Percentiles rank a stretch among this genome's conserved stretches.
Evolutionary conservation across 2,329 filamentous ascomycete species (phyloP).

Genomic region (Hymenoscyphus scutula): DNA sequence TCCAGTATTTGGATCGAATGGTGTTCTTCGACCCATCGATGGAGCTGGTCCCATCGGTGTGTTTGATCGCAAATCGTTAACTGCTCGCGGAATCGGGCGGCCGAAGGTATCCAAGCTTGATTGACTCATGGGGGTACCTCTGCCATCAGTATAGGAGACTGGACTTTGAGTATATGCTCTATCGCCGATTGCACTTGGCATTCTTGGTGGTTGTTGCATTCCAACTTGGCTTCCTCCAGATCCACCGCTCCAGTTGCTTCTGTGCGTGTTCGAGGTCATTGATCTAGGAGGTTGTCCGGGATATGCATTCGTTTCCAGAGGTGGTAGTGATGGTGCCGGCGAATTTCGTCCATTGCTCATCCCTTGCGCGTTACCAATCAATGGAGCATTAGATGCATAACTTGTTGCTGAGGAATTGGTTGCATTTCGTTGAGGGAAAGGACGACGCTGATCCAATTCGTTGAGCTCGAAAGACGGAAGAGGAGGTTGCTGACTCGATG

Average conservation of each 20-base stretch:
- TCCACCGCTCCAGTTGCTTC: slow-evolving; percentile 25
- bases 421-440: slow-evolving; percentile 45
- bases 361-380: slow-evolving; percentile 57
- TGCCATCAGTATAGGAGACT: slow-evolving; percentile 29
- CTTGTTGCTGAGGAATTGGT: slow-evolving; percentile 59
- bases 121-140: slow-evolving; percentile 15
- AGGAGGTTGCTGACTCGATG: slow-evolving; percentile 37
- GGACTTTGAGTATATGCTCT: slow-evolving; percentile 33
- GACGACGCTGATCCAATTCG: slow-evolving; percentile 51
- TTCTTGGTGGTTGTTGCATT: slow-evolving; percentile 28
- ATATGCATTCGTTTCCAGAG: slow-evolving; percentile 26
- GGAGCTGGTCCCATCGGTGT: slow-evolving; percentile 29
- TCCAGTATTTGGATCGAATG: slow-evolving; percentile 26
- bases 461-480: slow-evolving; percentile 51
- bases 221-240: not conserved
- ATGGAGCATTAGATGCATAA: slow-evolving; percentile 62
- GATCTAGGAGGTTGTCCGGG: slow-evolving; percentile 29
- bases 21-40: slow-evolving; percentile 30
- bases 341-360: slow-evolving; percentile 51
- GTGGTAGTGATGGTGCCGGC: slow-evolving; percentile 32
- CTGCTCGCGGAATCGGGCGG: slow-evolving; percentile 27
- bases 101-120: slow-evolving; percentile 27
- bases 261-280: slow-evolving; percentile 29
- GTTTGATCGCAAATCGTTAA: slow-evolving; percentile 30
- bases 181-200: slow-evolving; percentile 33